A percentile compares a stretch with the other conserved stretches of the same genome.
Evolutionary conservation across 306 rosid species (phyloP).

Genomic region (Comarum palustre): DNA sequence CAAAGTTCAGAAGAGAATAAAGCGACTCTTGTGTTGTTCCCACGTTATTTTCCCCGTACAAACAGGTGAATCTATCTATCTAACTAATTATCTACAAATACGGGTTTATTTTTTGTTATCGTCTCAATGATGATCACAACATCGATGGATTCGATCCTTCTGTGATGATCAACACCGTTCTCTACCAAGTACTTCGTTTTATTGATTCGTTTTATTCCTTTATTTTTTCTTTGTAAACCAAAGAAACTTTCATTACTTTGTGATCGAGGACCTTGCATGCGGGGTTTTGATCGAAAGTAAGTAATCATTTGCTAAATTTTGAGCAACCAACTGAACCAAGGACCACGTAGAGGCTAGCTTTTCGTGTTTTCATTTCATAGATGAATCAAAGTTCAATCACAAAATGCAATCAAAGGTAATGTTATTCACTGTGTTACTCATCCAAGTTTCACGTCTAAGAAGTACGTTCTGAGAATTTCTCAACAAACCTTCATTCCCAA

Average conservation of each 20-base stretch:
- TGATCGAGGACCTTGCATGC: slow-evolving; percentile 1
- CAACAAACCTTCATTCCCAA: background rate
- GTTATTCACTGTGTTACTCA: background rate
- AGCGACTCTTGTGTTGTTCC: slow-evolving; percentile 32
- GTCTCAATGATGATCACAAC: slow-evolving; percentile 7
- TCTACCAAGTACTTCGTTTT: slow-evolving; percentile 9
- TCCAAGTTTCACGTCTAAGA: background rate
- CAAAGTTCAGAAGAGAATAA: slow-evolving; percentile 42
- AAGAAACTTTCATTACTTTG: slow-evolving; percentile 10
- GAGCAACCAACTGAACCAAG: background rate
- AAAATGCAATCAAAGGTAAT: background rate
- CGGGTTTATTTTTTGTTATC: slow-evolving; percentile 6
- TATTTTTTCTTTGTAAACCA: background rate
- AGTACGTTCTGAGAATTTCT: background rate
- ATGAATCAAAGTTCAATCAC: background rate
- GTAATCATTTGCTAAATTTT: slow-evolving; percentile 13
- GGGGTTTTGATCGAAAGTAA: slow-evolving; percentile 15
- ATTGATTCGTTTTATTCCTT: slow-evolving; percentile 1
- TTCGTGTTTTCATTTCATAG: background rate
- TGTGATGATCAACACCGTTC: background rate
- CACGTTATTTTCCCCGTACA: slow-evolving; percentile 31
- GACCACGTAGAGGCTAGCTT: background rate
- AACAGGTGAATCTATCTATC: slow-evolving; percentile 4
- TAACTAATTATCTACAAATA: too few relatives aligned
- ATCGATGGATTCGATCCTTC: background rate